A percentile compares a stretch with the other conserved stretches of the same genome.
These are phyloP conservation scores for Sarcodon aspratus DNA, from an alignment of 768 basidiomycete genomes.

Conservation along the genomic window DNA sequence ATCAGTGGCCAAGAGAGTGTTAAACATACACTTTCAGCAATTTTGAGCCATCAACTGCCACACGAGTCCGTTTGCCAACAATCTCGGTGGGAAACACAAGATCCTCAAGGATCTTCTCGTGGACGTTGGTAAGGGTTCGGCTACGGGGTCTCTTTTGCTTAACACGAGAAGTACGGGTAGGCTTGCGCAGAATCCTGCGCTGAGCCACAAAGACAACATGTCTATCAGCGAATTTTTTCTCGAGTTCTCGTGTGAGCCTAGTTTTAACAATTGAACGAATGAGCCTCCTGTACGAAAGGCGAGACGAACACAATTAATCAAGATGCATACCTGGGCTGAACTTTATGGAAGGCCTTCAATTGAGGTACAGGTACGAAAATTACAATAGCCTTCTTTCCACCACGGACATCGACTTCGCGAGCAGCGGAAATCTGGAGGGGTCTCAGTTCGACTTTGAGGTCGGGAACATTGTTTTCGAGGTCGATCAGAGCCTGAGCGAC, in stretches of 20 bases:
- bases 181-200: conserved; percentile 96
- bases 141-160: conserved; percentile 95
- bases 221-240: conserved; percentile 99
- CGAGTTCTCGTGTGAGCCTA: conserved; percentile 95
- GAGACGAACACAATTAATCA: background rate
- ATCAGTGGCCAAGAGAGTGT: background rate
- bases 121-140: conserved; percentile 94
- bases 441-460: conserved; percentile 94
- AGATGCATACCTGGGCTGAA: conserved; percentile 76
- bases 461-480: conserved; percentile 96
- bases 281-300: background rate
- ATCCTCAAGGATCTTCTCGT: conserved; percentile 98
- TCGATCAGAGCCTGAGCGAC: conserved; percentile 96
- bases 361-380: conserved; percentile 97
- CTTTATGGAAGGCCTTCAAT: conserved; percentile 96
- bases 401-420: conserved; percentile 97
- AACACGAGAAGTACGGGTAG: conserved; percentile 85
- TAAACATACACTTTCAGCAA: conserved; percentile 89
- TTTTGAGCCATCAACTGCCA: conserved; percentile 89
- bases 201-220: conserved; percentile 99
- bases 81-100: conserved; percentile 99
- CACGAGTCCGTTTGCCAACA: conserved; percentile 95
- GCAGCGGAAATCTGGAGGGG: conserved; percentile 96
- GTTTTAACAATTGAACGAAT: conserved; percentile 3
- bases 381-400: conserved; percentile 99